These are phyloP conservation scores for Naegleria gruberi DNA, from an alignment of 208 protist species.

Conservation along the genomic window DNA sequence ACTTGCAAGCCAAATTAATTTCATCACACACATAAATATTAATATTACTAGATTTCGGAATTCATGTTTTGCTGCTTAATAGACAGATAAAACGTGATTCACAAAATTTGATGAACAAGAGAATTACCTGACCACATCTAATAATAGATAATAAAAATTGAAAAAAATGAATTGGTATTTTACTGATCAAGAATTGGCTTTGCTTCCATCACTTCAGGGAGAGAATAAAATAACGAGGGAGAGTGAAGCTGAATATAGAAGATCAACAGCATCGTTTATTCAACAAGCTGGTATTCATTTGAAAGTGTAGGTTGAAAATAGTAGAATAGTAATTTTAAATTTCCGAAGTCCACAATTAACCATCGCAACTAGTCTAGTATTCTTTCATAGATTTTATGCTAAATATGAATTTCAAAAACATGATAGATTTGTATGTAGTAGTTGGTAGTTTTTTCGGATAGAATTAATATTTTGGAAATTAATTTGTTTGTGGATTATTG, in stretches of 20 bases:
- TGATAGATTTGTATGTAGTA: constrained; percentile 41
- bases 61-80: too few relatives aligned
- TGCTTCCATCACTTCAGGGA: background rate
- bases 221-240: background rate
- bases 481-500: too few relatives aligned
- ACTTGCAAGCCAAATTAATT: too few relatives aligned
- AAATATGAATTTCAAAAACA: constrained; percentile 47
- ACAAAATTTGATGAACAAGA: too few relatives aligned
- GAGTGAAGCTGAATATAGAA: background rate
- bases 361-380: constrained; percentile 60
- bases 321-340: background rate
- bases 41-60: too few relatives aligned
- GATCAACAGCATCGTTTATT: background rate
- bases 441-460: background rate
- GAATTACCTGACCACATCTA: too few relatives aligned
- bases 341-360: constrained; percentile 43
- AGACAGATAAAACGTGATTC: too few relatives aligned
- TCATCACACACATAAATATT: too few relatives aligned
- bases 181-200: background rate
- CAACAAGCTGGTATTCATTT: background rate
- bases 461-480: too few relatives aligned
- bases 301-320: background rate
- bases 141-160: too few relatives aligned
- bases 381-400: constrained; percentile 63
- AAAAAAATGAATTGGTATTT: background rate